phyloP scores from a whole-genome alignment of 208 protist genomes.

The Crithidia brevicula region DNA sequence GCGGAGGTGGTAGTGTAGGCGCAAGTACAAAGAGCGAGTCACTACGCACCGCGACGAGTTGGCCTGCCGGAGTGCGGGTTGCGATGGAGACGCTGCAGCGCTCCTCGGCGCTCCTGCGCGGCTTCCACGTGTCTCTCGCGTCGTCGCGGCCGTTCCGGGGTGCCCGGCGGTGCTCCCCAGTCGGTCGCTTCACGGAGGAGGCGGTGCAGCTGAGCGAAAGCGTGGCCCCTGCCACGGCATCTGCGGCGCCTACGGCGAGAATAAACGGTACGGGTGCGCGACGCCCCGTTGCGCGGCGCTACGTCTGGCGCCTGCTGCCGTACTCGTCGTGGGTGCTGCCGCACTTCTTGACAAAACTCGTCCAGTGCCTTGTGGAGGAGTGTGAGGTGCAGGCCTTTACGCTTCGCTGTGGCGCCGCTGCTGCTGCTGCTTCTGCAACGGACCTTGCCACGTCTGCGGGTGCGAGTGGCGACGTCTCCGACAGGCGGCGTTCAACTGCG shows the following conservation, averaged over 20 bases:
- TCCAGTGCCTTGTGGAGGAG: conserved; percentile 38
- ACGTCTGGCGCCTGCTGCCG: conserved; percentile 39
- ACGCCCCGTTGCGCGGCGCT: conserved; percentile 16
- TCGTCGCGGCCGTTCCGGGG: conserved; percentile 52
- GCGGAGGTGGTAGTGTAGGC: background rate
- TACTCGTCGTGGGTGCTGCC: conserved; percentile 35
- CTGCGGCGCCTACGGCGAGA: too few relatives aligned
- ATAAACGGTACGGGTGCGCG: conserved; percentile 3
- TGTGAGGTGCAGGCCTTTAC: conserved; percentile 34
- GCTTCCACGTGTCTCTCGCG: conserved; percentile 40
- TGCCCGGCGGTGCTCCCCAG: conserved; percentile 24
- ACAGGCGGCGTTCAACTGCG: background rate
- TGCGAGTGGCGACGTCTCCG: background rate
- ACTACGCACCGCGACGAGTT: background rate
- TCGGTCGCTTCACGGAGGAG: conserved; percentile 37
- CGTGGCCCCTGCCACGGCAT: conserved; percentile 10
- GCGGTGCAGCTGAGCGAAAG: conserved; percentile 14
- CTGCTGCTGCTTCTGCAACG: background rate
- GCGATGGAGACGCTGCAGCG: background rate
- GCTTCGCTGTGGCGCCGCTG: conserved; percentile 25
- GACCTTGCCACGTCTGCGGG: background rate
- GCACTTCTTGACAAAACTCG: conserved; percentile 40
- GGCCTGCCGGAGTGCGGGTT: background rate
- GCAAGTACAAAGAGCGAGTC: too few relatives aligned
- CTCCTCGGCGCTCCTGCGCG: background rate